phyloP scores from a whole-genome alignment of 345 rosid species.

The Ailanthus altissimus region DNA sequence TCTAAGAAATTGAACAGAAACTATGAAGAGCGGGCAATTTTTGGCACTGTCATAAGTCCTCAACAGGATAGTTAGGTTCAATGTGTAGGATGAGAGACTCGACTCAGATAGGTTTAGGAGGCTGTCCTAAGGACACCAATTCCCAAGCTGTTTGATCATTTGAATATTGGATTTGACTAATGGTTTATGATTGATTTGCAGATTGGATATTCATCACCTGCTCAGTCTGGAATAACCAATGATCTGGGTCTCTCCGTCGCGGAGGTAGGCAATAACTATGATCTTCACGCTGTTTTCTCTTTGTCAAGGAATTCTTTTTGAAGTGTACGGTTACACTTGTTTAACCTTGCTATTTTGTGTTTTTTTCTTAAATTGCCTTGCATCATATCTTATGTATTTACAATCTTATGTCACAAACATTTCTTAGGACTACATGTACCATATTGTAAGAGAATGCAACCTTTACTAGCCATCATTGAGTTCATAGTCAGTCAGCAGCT shows the following conservation, averaged over 20 bases:
- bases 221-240: slow-evolving; percentile 68
- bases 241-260: slow-evolving; percentile 65
- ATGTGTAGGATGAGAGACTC: background rate
- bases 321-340: background rate
- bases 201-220: slow-evolving; percentile 91
- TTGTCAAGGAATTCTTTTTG: background rate
- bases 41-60: background rate
- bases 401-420: no score
- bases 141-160: background rate
- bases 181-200: slow-evolving; percentile 27
- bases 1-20: background rate
- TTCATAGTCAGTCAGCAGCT: background rate
- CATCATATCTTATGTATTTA: no score
- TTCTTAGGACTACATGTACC: no score
- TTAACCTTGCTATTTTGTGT: background rate
- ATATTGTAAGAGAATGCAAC: background rate
- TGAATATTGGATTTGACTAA: slow-evolving; percentile 12
- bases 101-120: background rate
- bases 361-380: background rate
- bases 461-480: background rate
- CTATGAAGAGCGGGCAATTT: background rate
- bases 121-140: background rate
- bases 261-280: slow-evolving; percentile 38
- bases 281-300: background rate
- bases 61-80: background rate